Conservation (phyloP, 768 basidiomycete genomes). For the Russula olivacea region DNA sequence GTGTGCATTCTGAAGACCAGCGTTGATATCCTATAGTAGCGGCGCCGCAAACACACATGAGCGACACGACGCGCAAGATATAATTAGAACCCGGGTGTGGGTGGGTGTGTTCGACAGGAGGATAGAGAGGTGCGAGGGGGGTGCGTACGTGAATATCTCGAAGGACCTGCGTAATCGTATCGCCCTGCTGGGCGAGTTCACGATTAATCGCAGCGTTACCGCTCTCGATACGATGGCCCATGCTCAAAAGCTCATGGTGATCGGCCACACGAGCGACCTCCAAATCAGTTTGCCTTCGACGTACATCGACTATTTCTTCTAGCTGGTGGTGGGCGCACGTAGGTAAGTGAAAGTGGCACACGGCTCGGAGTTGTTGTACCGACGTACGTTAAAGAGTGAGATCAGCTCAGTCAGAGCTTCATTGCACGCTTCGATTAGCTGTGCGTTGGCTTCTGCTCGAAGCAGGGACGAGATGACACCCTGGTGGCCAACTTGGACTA, state of each 20-base stretch:
- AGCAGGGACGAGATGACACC: constrained; percentile 19
- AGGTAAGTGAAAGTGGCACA: too few relatives aligned
- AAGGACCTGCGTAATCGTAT: constrained; percentile 20
- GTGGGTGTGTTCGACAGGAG: not conserved
- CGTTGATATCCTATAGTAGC: not conserved
- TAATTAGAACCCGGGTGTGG: too few relatives aligned
- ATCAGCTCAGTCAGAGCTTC: constrained; percentile 22
- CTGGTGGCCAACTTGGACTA: constrained; percentile 22
- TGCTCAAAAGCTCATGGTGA: constrained; percentile 16
- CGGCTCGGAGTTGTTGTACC: too few relatives aligned
- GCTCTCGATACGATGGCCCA: constrained; percentile 20
- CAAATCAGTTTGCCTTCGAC: constrained; percentile 18
- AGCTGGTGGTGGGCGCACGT: constrained; percentile 2
- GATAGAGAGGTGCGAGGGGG: too few relatives aligned
- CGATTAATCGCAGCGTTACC: constrained; percentile 17
- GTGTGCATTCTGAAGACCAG: not conserved
- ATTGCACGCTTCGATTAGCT: constrained; percentile 22
- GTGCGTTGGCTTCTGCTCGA: constrained; percentile 19
- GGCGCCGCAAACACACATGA: not conserved
- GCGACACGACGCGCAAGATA: not conserved
- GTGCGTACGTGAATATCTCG: constrained; percentile 14
- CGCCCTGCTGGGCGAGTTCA: constrained; percentile 23
- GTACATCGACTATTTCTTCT: constrained; percentile 18
- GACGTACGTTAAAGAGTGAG: constrained; percentile 19
- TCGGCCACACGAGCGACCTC: constrained; percentile 19